Percentiles rank a stretch among this genome's conserved stretches.
phyloP scores from a whole-genome alignment of 2,329 filamentous ascomycete genomes.

The Aspergillus sp. region DNA sequence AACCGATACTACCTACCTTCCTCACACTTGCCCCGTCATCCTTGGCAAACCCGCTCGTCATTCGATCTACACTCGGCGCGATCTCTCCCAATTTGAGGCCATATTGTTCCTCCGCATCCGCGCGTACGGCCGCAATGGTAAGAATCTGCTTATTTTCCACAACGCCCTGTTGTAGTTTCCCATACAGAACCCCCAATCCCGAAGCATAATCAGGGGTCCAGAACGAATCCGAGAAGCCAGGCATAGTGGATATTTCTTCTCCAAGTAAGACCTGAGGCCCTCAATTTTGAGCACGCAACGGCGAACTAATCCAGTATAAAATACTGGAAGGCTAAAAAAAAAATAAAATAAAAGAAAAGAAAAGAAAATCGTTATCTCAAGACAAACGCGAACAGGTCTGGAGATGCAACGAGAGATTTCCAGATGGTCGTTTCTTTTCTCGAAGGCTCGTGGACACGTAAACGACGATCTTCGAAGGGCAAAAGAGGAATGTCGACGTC shows the following conservation, averaged over 20 bases:
- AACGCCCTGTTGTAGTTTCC: conserved; percentile 92
- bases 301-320: too few species aligned
- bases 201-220: conserved; percentile 97
- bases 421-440: too few species aligned
- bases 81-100: conserved; percentile 74
- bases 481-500: neutral
- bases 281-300: neutral
- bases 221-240: conserved; percentile 89
- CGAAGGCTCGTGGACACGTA: neutral
- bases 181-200: conserved; percentile 87
- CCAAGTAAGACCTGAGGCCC: neutral
- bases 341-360: neutral
- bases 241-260: conserved; percentile 50
- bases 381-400: too few species aligned
- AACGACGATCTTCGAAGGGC: neutral
- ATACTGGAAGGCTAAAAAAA: neutral
- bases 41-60: conserved; percentile 72
- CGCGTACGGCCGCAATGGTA: conserved; percentile 84
- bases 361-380: neutral
- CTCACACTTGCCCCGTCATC: conserved; percentile 94
- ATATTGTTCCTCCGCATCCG: conserved; percentile 89
- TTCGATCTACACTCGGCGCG: conserved; percentile 68
- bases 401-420: too few species aligned
- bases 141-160: conserved; percentile 92
- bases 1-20: conserved; percentile 55